Evolutionary conservation across 2,329 filamentous ascomycete genomes (phyloP).

Genomic region (Ascosphaera acerosa): DNA sequence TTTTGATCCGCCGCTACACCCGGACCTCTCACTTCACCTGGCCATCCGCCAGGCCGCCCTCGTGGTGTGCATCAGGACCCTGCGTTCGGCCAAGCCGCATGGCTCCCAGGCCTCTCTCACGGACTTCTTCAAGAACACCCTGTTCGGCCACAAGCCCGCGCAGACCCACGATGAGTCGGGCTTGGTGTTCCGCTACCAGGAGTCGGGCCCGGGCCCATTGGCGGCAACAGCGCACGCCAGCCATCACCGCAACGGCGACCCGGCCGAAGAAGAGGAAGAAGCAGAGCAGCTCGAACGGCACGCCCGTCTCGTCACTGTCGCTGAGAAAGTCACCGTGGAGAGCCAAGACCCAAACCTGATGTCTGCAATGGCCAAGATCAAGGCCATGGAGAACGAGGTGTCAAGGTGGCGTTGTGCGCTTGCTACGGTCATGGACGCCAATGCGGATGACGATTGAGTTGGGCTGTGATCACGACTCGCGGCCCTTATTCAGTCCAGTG

Average conservation of each 20-base stretch:
- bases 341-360: conserved; percentile 72
- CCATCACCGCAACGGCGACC: conserved; percentile 36
- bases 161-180: conserved; percentile 68
- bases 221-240: too few relatives aligned
- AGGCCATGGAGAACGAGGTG: conserved; percentile 49
- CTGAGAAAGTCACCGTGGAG: conserved; percentile 73
- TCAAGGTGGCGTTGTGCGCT: conserved; percentile 44
- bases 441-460: conserved; percentile 18
- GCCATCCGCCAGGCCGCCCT: conserved; percentile 44
- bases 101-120: conserved; percentile 32
- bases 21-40: conserved; percentile 46
- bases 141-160: conserved; percentile 26
- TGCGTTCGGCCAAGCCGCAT: conserved; percentile 37
- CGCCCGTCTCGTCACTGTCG: conserved; percentile 71
- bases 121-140: conserved; percentile 35
- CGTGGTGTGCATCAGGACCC: conserved; percentile 41
- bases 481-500: too few relatives aligned
- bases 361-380: conserved; percentile 59
- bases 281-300: too few relatives aligned
- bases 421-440: conserved; percentile 49
- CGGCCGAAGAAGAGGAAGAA: too few relatives aligned
- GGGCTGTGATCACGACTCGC: too few relatives aligned
- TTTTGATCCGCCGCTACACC: conserved; percentile 37
- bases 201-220: too few relatives aligned
- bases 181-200: conserved; percentile 48